A percentile compares a stretch with the other conserved stretches of the same genome.
These are phyloP conservation scores for Arabidopsis hybrid DNA, from an alignment of 441 rosid genomes.

Conservation along the genomic window DNA sequence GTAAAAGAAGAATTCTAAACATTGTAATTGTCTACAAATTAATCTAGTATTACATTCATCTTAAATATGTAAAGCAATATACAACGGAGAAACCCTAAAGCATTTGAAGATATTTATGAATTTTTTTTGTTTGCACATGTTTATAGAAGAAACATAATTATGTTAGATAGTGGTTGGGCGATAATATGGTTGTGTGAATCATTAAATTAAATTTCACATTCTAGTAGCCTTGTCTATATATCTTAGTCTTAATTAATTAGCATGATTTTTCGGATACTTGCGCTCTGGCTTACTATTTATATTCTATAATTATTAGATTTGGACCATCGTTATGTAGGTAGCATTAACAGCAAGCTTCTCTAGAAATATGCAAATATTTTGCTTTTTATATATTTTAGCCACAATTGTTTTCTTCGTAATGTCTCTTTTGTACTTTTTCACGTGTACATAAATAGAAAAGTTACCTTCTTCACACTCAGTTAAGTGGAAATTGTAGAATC, in stretches of 20 bases:
- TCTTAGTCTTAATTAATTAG: slow-evolving; percentile 31
- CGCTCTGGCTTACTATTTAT: slow-evolving; percentile 17
- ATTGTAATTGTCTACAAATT: not conserved
- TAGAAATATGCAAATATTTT: slow-evolving; percentile 6
- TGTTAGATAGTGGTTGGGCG: slow-evolving; percentile 43
- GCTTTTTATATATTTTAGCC: not conserved
- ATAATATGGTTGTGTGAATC: slow-evolving; percentile 37
- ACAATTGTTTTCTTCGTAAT: not conserved
- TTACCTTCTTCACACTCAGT: slow-evolving; percentile 22
- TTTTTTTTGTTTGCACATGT: not conserved
- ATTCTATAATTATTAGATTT: slow-evolving; percentile 22
- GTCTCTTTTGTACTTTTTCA: slow-evolving; percentile 24
- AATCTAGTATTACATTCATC: not conserved
- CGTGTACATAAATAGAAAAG: slow-evolving; percentile 29
- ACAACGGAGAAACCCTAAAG: not conserved
- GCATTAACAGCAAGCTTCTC: slow-evolving; percentile 7
- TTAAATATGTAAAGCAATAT: not conserved
- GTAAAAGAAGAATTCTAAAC: not conserved
- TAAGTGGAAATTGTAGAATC: slow-evolving; percentile 5
- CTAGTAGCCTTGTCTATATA: slow-evolving; percentile 24
- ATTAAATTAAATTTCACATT: slow-evolving; percentile 34
- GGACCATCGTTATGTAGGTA: slow-evolving; percentile 7
- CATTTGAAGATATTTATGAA: not conserved
- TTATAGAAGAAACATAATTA: not conserved
- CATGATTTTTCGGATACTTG: not conserved